Conservation (phyloP, 805 yeast species). For the Suhomyces pyralidae region DNA sequence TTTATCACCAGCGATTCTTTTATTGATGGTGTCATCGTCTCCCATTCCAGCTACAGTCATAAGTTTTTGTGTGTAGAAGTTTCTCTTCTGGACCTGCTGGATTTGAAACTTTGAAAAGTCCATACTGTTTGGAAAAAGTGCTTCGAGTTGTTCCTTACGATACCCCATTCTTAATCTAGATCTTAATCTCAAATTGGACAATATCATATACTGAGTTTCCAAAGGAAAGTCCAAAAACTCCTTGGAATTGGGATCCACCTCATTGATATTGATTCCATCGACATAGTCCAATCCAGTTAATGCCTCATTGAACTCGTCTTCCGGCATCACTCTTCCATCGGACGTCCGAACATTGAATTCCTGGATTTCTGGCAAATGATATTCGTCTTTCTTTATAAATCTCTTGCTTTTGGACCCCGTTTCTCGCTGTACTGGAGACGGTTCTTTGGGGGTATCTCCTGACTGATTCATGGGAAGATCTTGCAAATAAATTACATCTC, state of each 20-base stretch:
- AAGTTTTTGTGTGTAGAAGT: slow-evolving; percentile 81
- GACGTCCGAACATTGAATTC: slow-evolving; percentile 48
- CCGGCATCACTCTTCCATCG: slow-evolving; percentile 74
- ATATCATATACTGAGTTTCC: slow-evolving; percentile 81
- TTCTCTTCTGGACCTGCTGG: slow-evolving; percentile 86
- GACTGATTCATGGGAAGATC: slow-evolving; percentile 24
- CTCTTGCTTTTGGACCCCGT: slow-evolving; percentile 4
- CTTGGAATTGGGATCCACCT: slow-evolving; percentile 78
- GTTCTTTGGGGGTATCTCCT: background rate
- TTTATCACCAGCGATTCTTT: slow-evolving; percentile 80
- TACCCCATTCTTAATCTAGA: slow-evolving; percentile 95
- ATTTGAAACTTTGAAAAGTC: slow-evolving; percentile 93
- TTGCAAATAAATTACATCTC: slow-evolving; percentile 19
- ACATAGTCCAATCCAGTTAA: slow-evolving; percentile 45
- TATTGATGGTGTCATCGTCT: slow-evolving; percentile 44
- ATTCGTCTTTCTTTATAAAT: slow-evolving; percentile 71
- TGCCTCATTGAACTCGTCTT: slow-evolving; percentile 64
- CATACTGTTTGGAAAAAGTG: slow-evolving; percentile 77
- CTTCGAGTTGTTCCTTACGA: slow-evolving; percentile 80
- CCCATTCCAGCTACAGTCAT: slow-evolving; percentile 84
- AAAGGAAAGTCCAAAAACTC: slow-evolving; percentile 77
- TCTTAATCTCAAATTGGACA: slow-evolving; percentile 76
- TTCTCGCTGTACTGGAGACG: slow-evolving; percentile 6
- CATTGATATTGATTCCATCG: slow-evolving; percentile 65
- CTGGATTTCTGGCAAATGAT: slow-evolving; percentile 72